Evolutionary conservation across 2,329 filamentous ascomycete genomes (phyloP), one percentile per base, ranked within the genome.

Genomic region (Apiospora hydei): DNA sequence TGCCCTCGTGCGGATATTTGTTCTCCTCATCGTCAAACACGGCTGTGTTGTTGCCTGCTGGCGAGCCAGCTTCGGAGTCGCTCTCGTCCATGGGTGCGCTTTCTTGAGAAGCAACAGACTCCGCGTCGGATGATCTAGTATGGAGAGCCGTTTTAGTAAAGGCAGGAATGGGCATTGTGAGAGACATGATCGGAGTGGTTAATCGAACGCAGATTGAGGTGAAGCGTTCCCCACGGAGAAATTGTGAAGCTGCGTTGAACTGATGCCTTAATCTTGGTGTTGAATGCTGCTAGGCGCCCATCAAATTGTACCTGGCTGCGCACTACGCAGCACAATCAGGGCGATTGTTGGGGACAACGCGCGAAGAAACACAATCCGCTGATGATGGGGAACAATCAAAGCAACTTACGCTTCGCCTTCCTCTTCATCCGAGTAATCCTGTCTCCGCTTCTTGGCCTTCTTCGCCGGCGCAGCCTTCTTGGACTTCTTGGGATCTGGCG

Each of bases 71-170:
- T 75, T 94, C 93, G n/a, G 93, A 94, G 75, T 94, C 92, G 66
- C 93, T 96, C 81, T 96, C 94, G 73, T 96, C 94, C 94, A 98
- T 97, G 30, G 94, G 92, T 30, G 92, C 95, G 14, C 95, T 97
- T 78, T 92, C 89, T 70, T 93, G 89, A 7, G 94, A 97, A 80
- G 90, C 88, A 69, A 90, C 92, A 24, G 93, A 93, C n/a, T 85
- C 87, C 13, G 90, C 90, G 18, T 87, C 85, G 30, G 91, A 93
- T 26, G 92, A 95, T 71, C 93, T 96, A 79, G 72, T 70, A 53
- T 26, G 72, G 43, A 61, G 38, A 43, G 11, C 69, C 30, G 67
- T 21, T 67, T 78, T 69, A 77, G 75, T 26, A 68, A 53, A 69
- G 67, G 61, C 24, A 24, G 24, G 34, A 47, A 44, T n/a, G 44